Base-by-base conservation (phyloP, 1,139 yeast genomes). In the Suhomyces chickasaworum region DNA sequence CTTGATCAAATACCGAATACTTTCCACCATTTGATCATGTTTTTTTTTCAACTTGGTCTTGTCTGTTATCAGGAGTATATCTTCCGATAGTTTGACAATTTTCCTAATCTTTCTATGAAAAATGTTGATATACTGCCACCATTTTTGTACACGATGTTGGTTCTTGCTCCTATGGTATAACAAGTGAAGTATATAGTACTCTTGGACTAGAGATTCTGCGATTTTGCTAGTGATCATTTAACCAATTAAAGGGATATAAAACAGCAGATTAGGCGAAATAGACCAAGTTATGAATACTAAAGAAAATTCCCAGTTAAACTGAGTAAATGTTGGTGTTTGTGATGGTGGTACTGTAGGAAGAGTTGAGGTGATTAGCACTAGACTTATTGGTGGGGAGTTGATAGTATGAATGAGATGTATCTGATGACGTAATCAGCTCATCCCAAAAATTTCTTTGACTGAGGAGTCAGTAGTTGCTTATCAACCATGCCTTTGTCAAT, bases 61-160 rank as follows among this genome's bases (percentile, higher is more conserved):
- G 27, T 48, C 55, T 54, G 48, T 61, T 50, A 37, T 48, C 58
- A 52, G 44, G 62, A 48, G 36, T 53, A 55, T 22, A 70, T 57
- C 52, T 12, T 61, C 48, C 25, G 55, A 49, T 13, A 61, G 46
- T 44, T 53, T 60, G 13, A 71, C 42, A 10, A 82, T 62, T 42
- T 72, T 70, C 7, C 83, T 67, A 15, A 81, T 54, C 39, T 77
- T 69, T 30, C 96, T 73, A 53, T 85, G 84, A 20, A 87, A 60
- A n/a, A 84, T 75, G 49, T 82, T 75, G 42, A 89, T 68, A 50
- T 80, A 75, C 47, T 70, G 77, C 91, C 96, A 89, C 97, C 97
- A 89, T 18, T 60, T 61, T 35, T 87, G 78, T 13, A 75, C 77
- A n/a, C 83, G 69, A 57, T 89, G 96, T 63, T 89, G 97, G 60